Evolutionary conservation across 2,329 filamentous ascomycete species (phyloP).

Genomic region (Lasiodiplodia citricola): DNA sequence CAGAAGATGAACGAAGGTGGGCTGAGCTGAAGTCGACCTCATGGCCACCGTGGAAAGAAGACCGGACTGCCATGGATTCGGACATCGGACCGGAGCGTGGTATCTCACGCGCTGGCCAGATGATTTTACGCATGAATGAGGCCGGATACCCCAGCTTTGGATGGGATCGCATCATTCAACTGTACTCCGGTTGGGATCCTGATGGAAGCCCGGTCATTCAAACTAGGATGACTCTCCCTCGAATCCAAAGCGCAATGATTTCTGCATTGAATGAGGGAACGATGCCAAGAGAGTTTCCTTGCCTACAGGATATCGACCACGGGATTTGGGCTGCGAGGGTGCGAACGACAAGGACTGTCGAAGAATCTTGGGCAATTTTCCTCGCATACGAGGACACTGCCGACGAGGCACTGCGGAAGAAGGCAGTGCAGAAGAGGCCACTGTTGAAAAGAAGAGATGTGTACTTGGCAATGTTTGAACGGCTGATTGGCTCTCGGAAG

Average conservation of each 20-base stretch:
- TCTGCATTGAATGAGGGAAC: slow-evolving; percentile 19
- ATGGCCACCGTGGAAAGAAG: slow-evolving; percentile 71
- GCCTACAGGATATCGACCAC: slow-evolving; percentile 20
- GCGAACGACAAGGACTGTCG: slow-evolving; percentile 62
- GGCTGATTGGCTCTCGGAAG: slow-evolving; percentile 43
- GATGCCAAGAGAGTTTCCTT: not conserved
- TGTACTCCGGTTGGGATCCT: slow-evolving; percentile 67
- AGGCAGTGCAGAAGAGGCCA: too few species aligned
- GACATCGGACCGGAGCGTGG: slow-evolving; percentile 62
- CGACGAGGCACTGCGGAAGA: slow-evolving; percentile 34
- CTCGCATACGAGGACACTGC: slow-evolving; percentile 54
- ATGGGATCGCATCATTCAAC: slow-evolving; percentile 60
- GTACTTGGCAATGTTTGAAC: slow-evolving; percentile 63
- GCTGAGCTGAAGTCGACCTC: slow-evolving; percentile 63
- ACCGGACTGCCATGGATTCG: slow-evolving; percentile 65
- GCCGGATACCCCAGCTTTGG: slow-evolving; percentile 59
- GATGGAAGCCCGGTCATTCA: slow-evolving; percentile 69
- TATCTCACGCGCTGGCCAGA: slow-evolving; percentile 61
- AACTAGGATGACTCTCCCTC: slow-evolving; percentile 53
- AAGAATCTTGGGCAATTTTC: slow-evolving; percentile 71
- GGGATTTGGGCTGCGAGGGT: slow-evolving; percentile 62
- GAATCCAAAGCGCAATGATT: slow-evolving; percentile 30
- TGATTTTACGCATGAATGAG: slow-evolving; percentile 62
- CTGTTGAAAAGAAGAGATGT: slow-evolving; percentile 35
- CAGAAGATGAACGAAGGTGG: slow-evolving; percentile 60